Evolutionary conservation across 495 filamentous ascomycete species (phyloP).

Genomic region (Talaromyces nanjingensis): DNA sequence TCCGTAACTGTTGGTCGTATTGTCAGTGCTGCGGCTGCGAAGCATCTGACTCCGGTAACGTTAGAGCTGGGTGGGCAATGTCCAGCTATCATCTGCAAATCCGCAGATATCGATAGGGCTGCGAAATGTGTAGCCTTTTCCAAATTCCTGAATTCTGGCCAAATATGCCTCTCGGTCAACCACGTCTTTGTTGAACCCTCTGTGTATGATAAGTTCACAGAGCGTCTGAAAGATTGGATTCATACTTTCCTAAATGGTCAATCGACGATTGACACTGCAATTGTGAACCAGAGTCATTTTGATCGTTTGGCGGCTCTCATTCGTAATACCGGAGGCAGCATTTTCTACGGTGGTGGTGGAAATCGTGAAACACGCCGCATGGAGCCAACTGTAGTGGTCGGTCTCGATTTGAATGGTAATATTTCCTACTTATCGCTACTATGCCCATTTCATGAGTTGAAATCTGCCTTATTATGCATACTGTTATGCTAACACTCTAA

Average conservation of each 20-base stretch:
- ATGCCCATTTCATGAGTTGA: neutral
- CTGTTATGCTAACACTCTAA: neutral
- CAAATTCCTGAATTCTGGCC: slow-evolving; percentile 72
- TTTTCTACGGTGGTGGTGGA: slow-evolving; percentile 66
- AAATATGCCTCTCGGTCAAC: slow-evolving; percentile 79
- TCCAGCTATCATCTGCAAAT: slow-evolving; percentile 74
- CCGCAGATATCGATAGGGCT: slow-evolving; percentile 66
- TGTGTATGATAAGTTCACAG: slow-evolving; percentile 58
- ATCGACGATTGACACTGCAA: slow-evolving; percentile 42
- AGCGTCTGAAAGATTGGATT: slow-evolving; percentile 53
- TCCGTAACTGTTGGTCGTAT: slow-evolving; percentile 64
- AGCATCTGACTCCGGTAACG: slow-evolving; percentile 75
- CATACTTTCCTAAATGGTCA: slow-evolving; percentile 54
- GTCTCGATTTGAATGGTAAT: slow-evolving; percentile 47
- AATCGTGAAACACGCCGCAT: slow-evolving; percentile 64
- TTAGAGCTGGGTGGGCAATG: slow-evolving; percentile 83
- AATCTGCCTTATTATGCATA: slow-evolving; percentile 43
- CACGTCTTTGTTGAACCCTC: slow-evolving; percentile 71
- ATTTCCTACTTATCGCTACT: slow-evolving; percentile 22
- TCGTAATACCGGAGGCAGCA: slow-evolving; percentile 61
- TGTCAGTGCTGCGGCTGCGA: slow-evolving; percentile 79
- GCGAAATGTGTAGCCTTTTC: slow-evolving; percentile 72
- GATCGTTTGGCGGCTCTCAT: slow-evolving; percentile 71
- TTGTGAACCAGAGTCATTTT: slow-evolving; percentile 74
- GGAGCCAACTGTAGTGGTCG: slow-evolving; percentile 69